phyloP scores from a whole-genome alignment of 2,329 filamentous ascomycete species.

The Neofusicoccum ribis region DNA sequence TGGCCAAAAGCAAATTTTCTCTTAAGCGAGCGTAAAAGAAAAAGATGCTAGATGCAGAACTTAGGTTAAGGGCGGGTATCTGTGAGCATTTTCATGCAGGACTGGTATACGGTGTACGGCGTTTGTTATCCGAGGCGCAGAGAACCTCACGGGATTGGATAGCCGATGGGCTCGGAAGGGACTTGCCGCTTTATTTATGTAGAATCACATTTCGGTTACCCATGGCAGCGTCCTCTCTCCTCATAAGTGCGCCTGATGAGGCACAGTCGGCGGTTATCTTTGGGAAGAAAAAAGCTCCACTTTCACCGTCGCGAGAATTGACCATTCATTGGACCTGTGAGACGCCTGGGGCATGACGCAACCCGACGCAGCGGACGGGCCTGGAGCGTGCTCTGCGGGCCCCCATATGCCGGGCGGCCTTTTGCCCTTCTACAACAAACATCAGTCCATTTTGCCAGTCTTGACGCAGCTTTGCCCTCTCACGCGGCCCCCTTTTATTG shows the following conservation, averaged over 20 bases:
- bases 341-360: too few species aligned
- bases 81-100: neutral
- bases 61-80: neutral
- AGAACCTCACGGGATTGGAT: neutral
- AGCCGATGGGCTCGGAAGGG: neutral
- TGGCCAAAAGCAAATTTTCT: neutral
- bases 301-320: neutral
- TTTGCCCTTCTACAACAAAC: neutral
- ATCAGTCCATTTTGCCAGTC: neutral
- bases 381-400: neutral
- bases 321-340: too few species aligned
- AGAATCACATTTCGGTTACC: neutral
- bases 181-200: neutral
- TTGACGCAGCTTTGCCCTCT: too few species aligned
- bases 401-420: neutral
- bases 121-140: neutral
- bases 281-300: too few species aligned
- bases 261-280: neutral
- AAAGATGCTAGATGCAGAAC: neutral
- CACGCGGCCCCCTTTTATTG: too few species aligned
- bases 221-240: neutral
- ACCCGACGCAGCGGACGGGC: too few species aligned
- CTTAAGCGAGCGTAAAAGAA: neutral
- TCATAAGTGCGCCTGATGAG: neutral
- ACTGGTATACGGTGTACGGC: neutral